Base-by-base conservation (phyloP, 345 rosid genomes). In the Eucalyptus polybractea region DNA sequence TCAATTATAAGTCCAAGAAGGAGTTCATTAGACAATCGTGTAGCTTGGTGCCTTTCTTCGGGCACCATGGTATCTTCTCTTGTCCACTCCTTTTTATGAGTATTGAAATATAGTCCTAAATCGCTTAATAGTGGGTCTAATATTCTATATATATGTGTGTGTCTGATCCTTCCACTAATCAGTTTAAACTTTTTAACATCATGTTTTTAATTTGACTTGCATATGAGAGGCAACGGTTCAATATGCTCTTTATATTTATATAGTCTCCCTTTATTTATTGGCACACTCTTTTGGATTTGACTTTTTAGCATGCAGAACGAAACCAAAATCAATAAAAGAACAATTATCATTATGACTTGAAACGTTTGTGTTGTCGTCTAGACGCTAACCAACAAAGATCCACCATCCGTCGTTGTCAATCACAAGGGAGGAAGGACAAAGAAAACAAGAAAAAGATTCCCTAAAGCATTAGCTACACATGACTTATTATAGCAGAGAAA, bases 121-220 rank as follows among this genome's bases (percentile, higher is more conserved):
- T 2, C 0, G 16, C 31, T 60, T 3, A 29, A 27, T 1, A 27
- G 1, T 27, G 16, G 31, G 16, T 60, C 16, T 6, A 60, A 6
- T 60, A 12, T 27, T 29, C 4, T 60, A 60, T 60, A 60, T 27
- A 60, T 60, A 27, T 25, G 6, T 24, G 6, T 56, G 3, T 60
- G 14, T 27, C 0, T 27, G 8, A 27, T 62, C 4, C 4, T 6
- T 13, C 2, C 33, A 62, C 7, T 2, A 1, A 62, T 62, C 1
- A 1, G 1, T 13, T 12, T 62, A 62, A 62, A 62, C 33, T 29
- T 29, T 62, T 13, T 62, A 6, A 6, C 29, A 29, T 29, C 17
- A 29, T 6, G 1, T 8, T 13, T 16, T 13, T 62, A 29, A 29
- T 62, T 13, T 6, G 33, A 62, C 8, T 62, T 62, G 8, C 7